These are phyloP conservation scores for Paraphaeosphaeria minitans DNA, from an alignment of 2,329 filamentous ascomycete genomes.

Conservation along the genomic window DNA sequence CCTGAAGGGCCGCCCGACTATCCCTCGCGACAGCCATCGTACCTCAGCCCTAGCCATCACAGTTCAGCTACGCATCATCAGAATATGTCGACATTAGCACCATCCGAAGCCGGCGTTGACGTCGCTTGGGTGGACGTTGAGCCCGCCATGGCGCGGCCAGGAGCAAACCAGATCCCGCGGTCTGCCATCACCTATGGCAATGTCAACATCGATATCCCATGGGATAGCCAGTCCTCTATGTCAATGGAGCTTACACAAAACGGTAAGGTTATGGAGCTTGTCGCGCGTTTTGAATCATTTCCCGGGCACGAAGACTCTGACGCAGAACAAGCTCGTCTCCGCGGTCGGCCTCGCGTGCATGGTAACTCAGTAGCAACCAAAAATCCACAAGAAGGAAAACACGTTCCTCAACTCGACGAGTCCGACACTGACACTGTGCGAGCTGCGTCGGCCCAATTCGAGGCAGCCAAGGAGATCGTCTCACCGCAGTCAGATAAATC, in stretches of 20 bases:
- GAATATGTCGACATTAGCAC: conserved; percentile 33
- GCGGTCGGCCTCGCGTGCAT: conserved; percentile 4
- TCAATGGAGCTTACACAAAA: conserved; percentile 30
- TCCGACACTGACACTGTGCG: conserved; percentile 16
- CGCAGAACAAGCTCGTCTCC: conserved; percentile 17
- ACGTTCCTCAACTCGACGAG: background rate
- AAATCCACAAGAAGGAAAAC: background rate
- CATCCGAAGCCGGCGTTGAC: conserved; percentile 18
- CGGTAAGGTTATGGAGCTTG: conserved; percentile 34
- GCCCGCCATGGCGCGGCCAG: conserved; percentile 7
- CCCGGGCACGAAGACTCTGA: conserved; percentile 20
- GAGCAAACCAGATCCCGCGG: conserved; percentile 27
- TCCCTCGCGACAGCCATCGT: conserved; percentile 7
- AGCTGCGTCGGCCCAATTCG: background rate
- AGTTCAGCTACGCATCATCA: conserved; percentile 16
- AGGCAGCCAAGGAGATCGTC: background rate
- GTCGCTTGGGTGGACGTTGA: conserved; percentile 12
- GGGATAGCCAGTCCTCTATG: conserved; percentile 24
- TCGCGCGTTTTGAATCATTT: conserved; percentile 28
- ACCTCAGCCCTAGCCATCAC: conserved; percentile 15
- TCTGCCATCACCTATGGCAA: conserved; percentile 23
- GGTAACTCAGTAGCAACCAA: conserved; percentile 3
- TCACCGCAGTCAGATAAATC: background rate
- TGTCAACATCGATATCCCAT: conserved; percentile 31
- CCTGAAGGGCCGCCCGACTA: conserved; percentile 6